Evolutionary conservation across 345 rosid genomes (phyloP), one percentile per base, ranked within the genome.

Genomic region (Aethionema arabicum): DNA sequence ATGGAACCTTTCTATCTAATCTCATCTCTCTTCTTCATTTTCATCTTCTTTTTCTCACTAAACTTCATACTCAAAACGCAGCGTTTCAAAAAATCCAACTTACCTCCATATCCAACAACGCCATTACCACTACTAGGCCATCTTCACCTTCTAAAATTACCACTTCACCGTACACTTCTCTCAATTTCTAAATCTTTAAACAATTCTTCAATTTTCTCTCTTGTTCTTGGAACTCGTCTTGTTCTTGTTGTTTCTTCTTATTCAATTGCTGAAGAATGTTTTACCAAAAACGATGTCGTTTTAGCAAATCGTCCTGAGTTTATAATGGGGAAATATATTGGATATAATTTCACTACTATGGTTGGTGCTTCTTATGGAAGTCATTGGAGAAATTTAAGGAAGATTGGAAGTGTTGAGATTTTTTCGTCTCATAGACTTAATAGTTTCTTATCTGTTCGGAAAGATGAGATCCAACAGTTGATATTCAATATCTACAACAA

Each of bases 371-470:
- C 79, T 6, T 70, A 71, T 15, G 76, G 76, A n/a, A 76, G 70
- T 11, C 76, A 66, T 33, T 75, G 76, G 79, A 64, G 73, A 5
- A 75, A 70, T 38, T 45, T 75, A 4, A 49, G 73, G 3, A 63
- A 76, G 1, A 53, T 75, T 13, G 41, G 66, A 2, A 32, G 73
- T 8, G 30, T 70, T 0, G 70, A 71, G 61, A 54, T 75, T 30
- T 42, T 75, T 14, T 75, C 73, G n/a, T n/a, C 69, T 8, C 35
- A 33, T 33, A 53, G 67, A 15, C 66, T 75, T 15, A 46, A 70
- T 9, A 16, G 7, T 8, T 50, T 66, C 32, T 10, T 48, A 1
- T 32, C 57, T 4, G 62, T 75, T 27, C 76, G 76, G 4, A 45
- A 29, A 5, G 76, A 75, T 4, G 76, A 75, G 65, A 49, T 71